Base-by-base conservation (phyloP, 257 asterid species). In the Forsythia viridissima region DNA sequence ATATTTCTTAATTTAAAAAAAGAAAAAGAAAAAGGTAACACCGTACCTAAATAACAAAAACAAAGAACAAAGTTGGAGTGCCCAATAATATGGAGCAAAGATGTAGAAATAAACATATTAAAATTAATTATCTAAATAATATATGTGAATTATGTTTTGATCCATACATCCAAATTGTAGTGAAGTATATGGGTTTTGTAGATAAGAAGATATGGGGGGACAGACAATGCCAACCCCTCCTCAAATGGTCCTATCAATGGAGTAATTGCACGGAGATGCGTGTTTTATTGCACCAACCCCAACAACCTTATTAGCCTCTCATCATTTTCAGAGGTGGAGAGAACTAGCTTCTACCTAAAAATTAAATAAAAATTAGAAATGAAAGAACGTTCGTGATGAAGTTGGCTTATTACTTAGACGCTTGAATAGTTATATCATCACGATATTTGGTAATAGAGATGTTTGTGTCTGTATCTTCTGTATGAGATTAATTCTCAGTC, bases 281-380 rank as follows among this genome's bases (percentile, higher is more conserved):
- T 75, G 82, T 79, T 84, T 63, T 77, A 86, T 80, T 83, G 84
- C 89, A 86, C 89, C 90, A 86, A 80, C 81, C 78, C 77, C 86
- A 89, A 86, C 90, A 44, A 89, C 89, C 87, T 68, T 66, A 8
- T 44, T 44, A 63, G 52, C 74, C 84, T 57, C 73, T 80, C 86
- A 82, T 83, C 84, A 90, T 74, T 48, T 76, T 75, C 66, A 21
- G 5, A 12, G 48, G n/a, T 20, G 34, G 75, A 63, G 39, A 7
- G 52, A 30, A 30, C 34, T 30, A 30, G 34, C 0, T 30, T 30
- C 34, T 30, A 30, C 34, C 34, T 30, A 30, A 30, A 30, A 30
- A 30, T 30, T 1, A 30, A 30, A 30, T 30, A 30, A 30, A 30
- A 30, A 30, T 30, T 30, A 1, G 34, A 46, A 46, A 46, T 46